Evolutionary conservation across 2,329 filamentous ascomycete species (phyloP).

Genomic region (Teratosphaeria nubilosa): DNA sequence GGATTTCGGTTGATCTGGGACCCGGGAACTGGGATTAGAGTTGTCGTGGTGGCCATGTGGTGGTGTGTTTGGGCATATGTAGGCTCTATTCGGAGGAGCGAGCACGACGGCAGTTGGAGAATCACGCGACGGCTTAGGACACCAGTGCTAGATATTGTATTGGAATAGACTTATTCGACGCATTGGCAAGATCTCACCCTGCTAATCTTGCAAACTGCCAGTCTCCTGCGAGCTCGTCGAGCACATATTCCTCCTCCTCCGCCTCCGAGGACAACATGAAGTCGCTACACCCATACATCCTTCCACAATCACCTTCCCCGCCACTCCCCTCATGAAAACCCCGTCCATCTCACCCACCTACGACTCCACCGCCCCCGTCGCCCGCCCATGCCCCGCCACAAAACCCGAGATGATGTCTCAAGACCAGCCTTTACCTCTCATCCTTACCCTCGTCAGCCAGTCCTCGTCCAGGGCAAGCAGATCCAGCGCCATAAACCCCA

Average conservation of each 20-base stretch:
- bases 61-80: neutral
- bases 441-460: too few relatives aligned
- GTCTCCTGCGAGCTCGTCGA: neutral
- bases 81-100: neutral
- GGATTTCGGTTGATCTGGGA: constrained; percentile 26
- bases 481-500: too few relatives aligned
- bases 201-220: neutral
- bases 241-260: neutral
- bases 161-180: neutral
- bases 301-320: too few relatives aligned
- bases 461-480: too few relatives aligned
- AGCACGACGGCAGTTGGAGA: neutral
- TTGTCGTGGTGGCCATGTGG: neutral
- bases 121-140: neutral
- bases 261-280: neutral
- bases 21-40: constrained; percentile 20
- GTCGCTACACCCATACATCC: neutral
- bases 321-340: neutral
- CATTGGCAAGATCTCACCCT: neutral
- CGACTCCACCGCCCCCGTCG: neutral
- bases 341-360: neutral
- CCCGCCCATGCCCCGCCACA: too few relatives aligned
- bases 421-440: too few relatives aligned
- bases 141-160: neutral
- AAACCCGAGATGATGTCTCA: too few relatives aligned